Conservation (phyloP, 2,329 filamentous ascomycete genomes). For the Apiospora malaysiana region DNA sequence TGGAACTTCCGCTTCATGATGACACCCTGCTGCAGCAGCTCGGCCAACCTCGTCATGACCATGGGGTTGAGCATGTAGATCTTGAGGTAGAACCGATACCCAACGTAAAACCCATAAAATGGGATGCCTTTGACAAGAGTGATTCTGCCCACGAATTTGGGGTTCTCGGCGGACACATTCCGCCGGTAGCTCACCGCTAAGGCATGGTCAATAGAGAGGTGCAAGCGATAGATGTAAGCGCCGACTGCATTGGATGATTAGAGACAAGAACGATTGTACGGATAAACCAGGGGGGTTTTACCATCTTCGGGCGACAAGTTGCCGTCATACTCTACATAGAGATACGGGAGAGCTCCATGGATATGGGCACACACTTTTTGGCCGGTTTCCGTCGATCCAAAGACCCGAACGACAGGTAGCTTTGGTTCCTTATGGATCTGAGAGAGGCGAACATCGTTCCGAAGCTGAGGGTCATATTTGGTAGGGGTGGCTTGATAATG, state of each 20-base stretch:
- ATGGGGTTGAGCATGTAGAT: constrained; percentile 91
- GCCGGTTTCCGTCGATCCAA: constrained; percentile 91
- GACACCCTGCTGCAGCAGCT: constrained; percentile 85
- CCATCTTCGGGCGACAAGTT: constrained; percentile 70
- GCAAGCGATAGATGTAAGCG: constrained; percentile 77
- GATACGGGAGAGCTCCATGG: constrained; percentile 92
- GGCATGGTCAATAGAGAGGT: constrained; percentile 89
- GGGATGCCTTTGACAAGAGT: constrained; percentile 91
- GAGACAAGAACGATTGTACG: not conserved
- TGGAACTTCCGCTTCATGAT: constrained; percentile 86
- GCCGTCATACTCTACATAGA: constrained; percentile 88
- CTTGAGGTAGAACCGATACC: constrained; percentile 90
- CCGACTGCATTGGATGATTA: constrained; percentile 59
- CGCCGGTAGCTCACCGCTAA: constrained; percentile 84
- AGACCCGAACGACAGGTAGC: constrained; percentile 87
- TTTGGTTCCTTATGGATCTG: constrained; percentile 69
- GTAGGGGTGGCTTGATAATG: constrained; percentile 86
- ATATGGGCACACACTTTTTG: constrained; percentile 97
- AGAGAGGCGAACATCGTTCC: constrained; percentile 65
- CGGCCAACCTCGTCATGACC: constrained; percentile 85
- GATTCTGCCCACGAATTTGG: constrained; percentile 84
- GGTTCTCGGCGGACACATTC: constrained; percentile 70
- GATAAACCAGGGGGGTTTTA: constrained; percentile 40
- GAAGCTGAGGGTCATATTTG: constrained; percentile 79
- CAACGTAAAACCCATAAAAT: constrained; percentile 95